phyloP scores from a whole-genome alignment of 495 filamentous ascomycete genomes.

The Daldinia vernicosa region DNA sequence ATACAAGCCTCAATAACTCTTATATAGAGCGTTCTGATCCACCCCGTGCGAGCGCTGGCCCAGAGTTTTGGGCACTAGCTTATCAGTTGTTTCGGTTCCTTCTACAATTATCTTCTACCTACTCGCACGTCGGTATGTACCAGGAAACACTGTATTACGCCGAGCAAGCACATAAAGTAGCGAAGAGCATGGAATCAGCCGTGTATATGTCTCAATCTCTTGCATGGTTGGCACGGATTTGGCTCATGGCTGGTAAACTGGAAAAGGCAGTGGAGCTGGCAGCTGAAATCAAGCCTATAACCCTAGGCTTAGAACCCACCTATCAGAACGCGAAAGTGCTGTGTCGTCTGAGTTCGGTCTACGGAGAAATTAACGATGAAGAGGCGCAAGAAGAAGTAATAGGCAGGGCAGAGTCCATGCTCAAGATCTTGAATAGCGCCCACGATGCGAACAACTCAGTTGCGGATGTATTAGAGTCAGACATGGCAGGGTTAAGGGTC shows the following conservation, averaged over 20 bases:
- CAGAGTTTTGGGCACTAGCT: constrained; percentile 84
- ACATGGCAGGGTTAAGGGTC: constrained; percentile 54
- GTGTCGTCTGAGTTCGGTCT: constrained; percentile 56
- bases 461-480: constrained; percentile 54
- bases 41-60: constrained; percentile 55
- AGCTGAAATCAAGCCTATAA: constrained; percentile 56
- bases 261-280: constrained; percentile 70
- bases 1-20: constrained; percentile 38
- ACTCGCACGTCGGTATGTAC: constrained; percentile 83
- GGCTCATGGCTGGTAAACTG: constrained; percentile 67
- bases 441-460: constrained; percentile 15
- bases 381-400: constrained; percentile 52
- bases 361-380: constrained; percentile 50
- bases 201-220: constrained; percentile 63
- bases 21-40: constrained; percentile 36
- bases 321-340: constrained; percentile 57
- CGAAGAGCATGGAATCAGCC: constrained; percentile 70
- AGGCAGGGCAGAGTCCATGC: constrained; percentile 50
- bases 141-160: constrained; percentile 91
- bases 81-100: constrained; percentile 73
- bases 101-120: constrained; percentile 75
- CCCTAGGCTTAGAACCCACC: constrained; percentile 52
- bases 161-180: constrained; percentile 83
- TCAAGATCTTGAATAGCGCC: constrained; percentile 40
- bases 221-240: constrained; percentile 70